phyloP scores from a whole-genome alignment of 2,329 filamentous ascomycete genomes.

The Venturia oleaginea region DNA sequence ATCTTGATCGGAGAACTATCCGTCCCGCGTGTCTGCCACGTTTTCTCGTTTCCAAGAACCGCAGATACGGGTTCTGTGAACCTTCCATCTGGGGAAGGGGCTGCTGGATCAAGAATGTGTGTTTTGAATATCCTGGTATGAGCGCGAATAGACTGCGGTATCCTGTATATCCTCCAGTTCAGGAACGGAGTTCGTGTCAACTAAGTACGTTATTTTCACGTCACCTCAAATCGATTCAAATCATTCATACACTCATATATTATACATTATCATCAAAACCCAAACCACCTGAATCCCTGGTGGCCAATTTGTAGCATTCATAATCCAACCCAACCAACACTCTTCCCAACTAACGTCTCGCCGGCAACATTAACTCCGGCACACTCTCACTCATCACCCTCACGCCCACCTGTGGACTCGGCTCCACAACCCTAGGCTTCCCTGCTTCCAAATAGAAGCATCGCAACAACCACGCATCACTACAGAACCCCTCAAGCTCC shows the following conservation, averaged over 20 bases:
- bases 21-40: neutral
- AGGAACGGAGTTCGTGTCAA: too few species aligned
- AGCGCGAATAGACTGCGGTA: too few species aligned
- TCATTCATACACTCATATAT: neutral
- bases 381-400: neutral
- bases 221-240: neutral
- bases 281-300: neutral
- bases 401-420: neutral
- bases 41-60: neutral
- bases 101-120: too few species aligned
- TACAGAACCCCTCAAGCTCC: slow-evolving; percentile 36
- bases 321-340: too few species aligned
- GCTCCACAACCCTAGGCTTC: slow-evolving; percentile 1
- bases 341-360: slow-evolving; percentile 17
- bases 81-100: too few species aligned
- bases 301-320: neutral
- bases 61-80: too few species aligned
- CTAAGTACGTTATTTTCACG: neutral
- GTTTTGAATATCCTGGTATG: too few species aligned
- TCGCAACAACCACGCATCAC: slow-evolving; percentile 29
- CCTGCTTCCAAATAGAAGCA: slow-evolving; percentile 31
- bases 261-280: neutral
- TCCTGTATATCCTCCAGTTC: too few species aligned
- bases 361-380: slow-evolving; percentile 4
- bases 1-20: neutral